Conservation (phyloP, 1,284 basidiomycete genomes). For the Trichosporon asahii region DNA sequence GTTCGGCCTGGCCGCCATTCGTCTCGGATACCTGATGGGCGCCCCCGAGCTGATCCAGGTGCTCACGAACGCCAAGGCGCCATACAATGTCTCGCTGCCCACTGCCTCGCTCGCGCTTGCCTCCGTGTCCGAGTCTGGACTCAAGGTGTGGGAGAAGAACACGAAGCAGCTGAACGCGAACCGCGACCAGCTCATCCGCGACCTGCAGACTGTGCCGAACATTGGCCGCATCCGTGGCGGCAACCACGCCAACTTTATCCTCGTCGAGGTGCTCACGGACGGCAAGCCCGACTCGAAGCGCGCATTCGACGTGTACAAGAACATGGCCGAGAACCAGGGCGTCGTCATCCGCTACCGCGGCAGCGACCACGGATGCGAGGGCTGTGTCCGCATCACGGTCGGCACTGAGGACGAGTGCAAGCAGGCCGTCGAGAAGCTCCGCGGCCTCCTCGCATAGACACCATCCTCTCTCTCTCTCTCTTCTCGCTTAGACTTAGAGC, state of each 20-base stretch:
- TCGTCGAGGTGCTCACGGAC: constrained; percentile 70
- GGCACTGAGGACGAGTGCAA: constrained; percentile 79
- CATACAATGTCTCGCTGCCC: constrained; percentile 93
- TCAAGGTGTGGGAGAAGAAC: constrained; percentile 66
- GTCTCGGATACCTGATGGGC: constrained; percentile 84
- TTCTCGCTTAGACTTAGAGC: constrained; percentile 20
- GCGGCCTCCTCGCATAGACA: constrained; percentile 33
- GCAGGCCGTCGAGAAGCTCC: constrained; percentile 52
- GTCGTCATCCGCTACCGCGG: constrained; percentile 91
- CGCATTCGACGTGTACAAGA: constrained; percentile 71
- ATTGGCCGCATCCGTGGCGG: constrained; percentile 72
- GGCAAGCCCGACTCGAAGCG: constrained; percentile 65
- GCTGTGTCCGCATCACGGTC: constrained; percentile 84
- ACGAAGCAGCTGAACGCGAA: constrained; percentile 61
- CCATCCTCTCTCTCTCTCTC: background rate
- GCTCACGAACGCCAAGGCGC: constrained; percentile 93
- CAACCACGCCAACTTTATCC: constrained; percentile 87
- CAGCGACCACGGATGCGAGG: constrained; percentile 78
- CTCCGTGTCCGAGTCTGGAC: constrained; percentile 66
- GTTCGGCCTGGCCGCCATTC: constrained; percentile 91
- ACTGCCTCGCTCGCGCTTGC: constrained; percentile 78
- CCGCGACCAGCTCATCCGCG: constrained; percentile 58
- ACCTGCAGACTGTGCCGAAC: constrained; percentile 53
- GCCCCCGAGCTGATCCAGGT: constrained; percentile 87
- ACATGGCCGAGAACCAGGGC: constrained; percentile 76